Evolutionary conservation across 805 yeast genomes (phyloP), one percentile per base, ranked within the genome.

Genomic region (Komagataella populi): DNA sequence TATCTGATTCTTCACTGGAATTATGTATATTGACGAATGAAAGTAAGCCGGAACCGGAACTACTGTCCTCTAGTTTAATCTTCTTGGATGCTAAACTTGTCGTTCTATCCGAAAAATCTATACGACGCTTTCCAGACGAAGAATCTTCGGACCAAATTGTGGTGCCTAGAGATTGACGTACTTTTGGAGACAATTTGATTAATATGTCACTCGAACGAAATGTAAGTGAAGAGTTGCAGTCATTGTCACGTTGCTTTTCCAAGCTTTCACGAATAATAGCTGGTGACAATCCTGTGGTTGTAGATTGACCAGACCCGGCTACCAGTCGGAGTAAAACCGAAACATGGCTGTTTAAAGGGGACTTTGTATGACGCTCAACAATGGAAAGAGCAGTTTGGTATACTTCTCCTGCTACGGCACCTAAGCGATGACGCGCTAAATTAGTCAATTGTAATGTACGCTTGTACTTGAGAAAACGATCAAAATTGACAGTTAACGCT

Each of bases 401-500:
- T 8, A 93, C 73, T 47, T 71, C 65, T 0, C 93, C 73, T 0
- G 95, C 72, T 2, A 84, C 64, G 6, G 73, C 66, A 2, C 98
- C 98, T 36, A 89, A 65, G 51, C 87, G 73, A 48, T 84, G 82
- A 30, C 73, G 70, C 12, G 83, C 84, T 49, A 84, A 72, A 39
- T 77, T 77, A 1, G 71, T 77, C 14, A 93, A 70, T 56, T 84
- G 84, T 47, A 69, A 63, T 8, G 84, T 74, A 56, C 97, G 75
- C 59, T 82, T 72, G 39, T 76, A 67, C 60, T 87, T 83, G 50
- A 85, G 72, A 57, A 77, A 89, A 57, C 93, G 71, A 36, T 78
- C 75, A 50, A 85, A 70, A 59, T 81, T 83, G 59, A 88, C 70
- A 0, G 82, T 70, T 23, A 88, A 63, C 2, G 82, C 74, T 3